Percentiles rank a stretch among this genome's conserved stretches.
Evolutionary conservation across 2,329 filamentous ascomycete genomes (phyloP).

Genomic region (Verticillium nonalfalfae): DNA sequence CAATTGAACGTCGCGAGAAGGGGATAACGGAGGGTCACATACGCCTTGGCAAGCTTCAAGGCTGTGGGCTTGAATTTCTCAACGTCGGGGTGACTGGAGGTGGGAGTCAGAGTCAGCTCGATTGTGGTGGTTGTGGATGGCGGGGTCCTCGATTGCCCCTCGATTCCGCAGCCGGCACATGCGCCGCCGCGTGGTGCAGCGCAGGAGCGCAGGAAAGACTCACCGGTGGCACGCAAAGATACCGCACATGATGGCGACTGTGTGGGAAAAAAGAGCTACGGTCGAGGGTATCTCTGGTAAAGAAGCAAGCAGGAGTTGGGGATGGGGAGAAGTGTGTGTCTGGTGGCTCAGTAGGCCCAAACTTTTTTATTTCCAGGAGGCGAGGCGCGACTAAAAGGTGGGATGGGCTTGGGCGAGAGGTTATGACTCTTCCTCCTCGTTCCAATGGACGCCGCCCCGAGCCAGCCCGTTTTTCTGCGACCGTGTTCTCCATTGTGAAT

Average conservation of each 20-base stretch:
- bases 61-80: slow-evolving; percentile 94
- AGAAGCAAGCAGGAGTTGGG: slow-evolving; percentile 5
- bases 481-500: not conserved
- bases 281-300: slow-evolving; percentile 1
- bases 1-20: slow-evolving; percentile 21
- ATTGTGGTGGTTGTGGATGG: slow-evolving; percentile 15
- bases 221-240: slow-evolving; percentile 94
- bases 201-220: slow-evolving; percentile 24
- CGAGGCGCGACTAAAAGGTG: slow-evolving; percentile 6
- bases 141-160: slow-evolving; percentile 28
- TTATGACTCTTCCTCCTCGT: slow-evolving; percentile 5
- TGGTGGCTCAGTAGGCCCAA: not conserved
- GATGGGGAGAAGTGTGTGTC: slow-evolving; percentile 5
- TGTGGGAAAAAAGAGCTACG: not conserved
- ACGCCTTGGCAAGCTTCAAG: slow-evolving; percentile 91
- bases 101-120: slow-evolving; percentile 11
- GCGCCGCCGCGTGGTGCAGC: slow-evolving; percentile 1
- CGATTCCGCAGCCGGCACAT: slow-evolving; percentile 17
- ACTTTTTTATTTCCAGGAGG: not conserved
- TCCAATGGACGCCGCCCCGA: not conserved
- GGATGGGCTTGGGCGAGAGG: slow-evolving; percentile 5
- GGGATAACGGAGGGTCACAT: slow-evolving; percentile 28
- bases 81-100: slow-evolving; percentile 76
- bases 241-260: slow-evolving; percentile 73
- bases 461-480: not conserved